A percentile compares a stretch with the other conserved stretches of the same genome.
Conservation (phyloP, 1,284 basidiomycete genomes). For the Trichosporon coremiiforme region DNA sequence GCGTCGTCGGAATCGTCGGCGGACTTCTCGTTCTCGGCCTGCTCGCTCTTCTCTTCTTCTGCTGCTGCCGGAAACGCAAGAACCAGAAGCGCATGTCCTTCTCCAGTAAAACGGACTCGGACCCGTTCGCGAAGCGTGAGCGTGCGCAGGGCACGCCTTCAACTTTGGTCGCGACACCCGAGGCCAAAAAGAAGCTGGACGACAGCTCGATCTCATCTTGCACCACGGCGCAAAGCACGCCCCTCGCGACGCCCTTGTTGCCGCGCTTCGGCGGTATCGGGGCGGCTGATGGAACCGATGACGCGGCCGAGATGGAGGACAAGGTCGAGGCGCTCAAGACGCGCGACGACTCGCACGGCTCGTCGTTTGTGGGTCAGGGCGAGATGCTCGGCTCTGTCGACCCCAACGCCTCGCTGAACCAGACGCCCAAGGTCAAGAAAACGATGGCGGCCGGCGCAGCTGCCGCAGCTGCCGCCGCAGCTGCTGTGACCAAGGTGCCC, state of each 20-base stretch:
- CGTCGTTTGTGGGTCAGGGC: constrained; percentile 20
- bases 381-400: constrained; percentile 17
- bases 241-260: constrained; percentile 1
- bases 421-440: constrained; percentile 11
- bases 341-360: constrained; percentile 12
- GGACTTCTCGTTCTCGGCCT: constrained; percentile 40
- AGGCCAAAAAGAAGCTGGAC: constrained; percentile 20
- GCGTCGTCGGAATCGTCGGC: constrained; percentile 43
- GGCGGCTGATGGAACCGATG: constrained; percentile 24
- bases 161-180: constrained; percentile 21
- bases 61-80: constrained; percentile 45
- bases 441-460: background rate
- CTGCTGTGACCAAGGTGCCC: constrained; percentile 29
- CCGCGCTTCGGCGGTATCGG: constrained; percentile 25
- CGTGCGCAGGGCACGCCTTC: constrained; percentile 22
- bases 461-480: constrained; percentile 30
- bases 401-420: constrained; percentile 8
- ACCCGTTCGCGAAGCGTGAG: constrained; percentile 40
- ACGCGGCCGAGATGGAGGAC: constrained; percentile 26
- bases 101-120: constrained; percentile 1
- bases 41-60: constrained; percentile 47
- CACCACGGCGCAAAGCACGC: constrained; percentile 12
- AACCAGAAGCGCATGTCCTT: constrained; percentile 22
- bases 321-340: constrained; percentile 7
- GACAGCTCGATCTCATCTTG: constrained; percentile 4